These are phyloP conservation scores for Echria macrotheca DNA, from an alignment of 495 filamentous ascomycete species.

Conservation along the genomic window DNA sequence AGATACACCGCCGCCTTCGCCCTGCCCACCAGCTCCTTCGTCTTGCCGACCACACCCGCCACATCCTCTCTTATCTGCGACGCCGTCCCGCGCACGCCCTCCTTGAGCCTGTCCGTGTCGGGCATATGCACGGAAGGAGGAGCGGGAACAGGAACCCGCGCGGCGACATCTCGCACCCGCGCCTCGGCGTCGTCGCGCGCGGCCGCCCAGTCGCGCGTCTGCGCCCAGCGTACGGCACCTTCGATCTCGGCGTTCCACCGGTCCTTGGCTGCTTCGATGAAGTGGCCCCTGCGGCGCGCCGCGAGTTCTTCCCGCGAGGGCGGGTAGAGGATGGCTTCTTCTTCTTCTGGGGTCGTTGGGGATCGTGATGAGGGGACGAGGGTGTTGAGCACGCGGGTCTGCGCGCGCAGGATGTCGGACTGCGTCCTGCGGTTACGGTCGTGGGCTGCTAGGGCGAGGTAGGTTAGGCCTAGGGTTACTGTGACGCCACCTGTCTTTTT, in stretches of 20 bases:
- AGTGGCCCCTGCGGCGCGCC: conserved; percentile 39
- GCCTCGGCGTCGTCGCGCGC: conserved; percentile 52
- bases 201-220: conserved; percentile 58
- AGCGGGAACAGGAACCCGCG: no score
- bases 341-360: conserved; percentile 35
- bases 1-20: conserved; percentile 25
- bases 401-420: conserved; percentile 63
- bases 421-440: conserved; percentile 64
- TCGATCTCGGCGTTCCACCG: conserved; percentile 75
- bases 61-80: conserved; percentile 15
- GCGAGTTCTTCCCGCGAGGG: conserved; percentile 38
- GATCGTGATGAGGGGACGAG: conserved; percentile 29
- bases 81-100: conserved; percentile 23
- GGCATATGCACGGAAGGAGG: no score
- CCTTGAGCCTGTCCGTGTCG: conserved; percentile 5
- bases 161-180: not conserved
- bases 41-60: conserved; percentile 22
- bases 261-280: conserved; percentile 67
- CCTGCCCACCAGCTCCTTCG: conserved; percentile 16
- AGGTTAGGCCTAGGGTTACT: conserved; percentile 74
- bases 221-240: conserved; percentile 58
- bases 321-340: conserved; percentile 29
- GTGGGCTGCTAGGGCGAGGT: conserved; percentile 73
- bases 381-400: conserved; percentile 55
- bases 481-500: conserved; percentile 74